A percentile compares a stretch with the other conserved stretches of the same genome.
Conservation (phyloP, 2,329 filamentous ascomycete genomes). For the Colletotrichum lupini region DNA sequence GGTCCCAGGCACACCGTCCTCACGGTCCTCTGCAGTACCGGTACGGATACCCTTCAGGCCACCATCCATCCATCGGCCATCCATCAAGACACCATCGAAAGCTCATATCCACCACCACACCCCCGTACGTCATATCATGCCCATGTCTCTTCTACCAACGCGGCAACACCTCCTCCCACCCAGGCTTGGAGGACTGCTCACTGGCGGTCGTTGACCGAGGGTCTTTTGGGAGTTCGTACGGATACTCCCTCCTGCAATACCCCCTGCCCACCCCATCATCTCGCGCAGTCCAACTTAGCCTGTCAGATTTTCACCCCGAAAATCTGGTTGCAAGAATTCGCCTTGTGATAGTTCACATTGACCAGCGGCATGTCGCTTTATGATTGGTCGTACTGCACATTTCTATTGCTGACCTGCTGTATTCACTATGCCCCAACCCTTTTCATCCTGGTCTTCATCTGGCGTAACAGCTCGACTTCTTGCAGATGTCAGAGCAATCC, state of each 20-base stretch:
- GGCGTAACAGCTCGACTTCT: constrained; percentile 3
- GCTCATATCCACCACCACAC: not conserved
- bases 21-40: not conserved
- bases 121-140: constrained; percentile 29
- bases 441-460: constrained; percentile 11
- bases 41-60: not conserved
- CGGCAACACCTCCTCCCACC: not conserved
- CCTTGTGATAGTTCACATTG: constrained; percentile 27
- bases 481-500: constrained; percentile 24
- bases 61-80: not conserved
- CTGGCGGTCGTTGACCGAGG: constrained; percentile 33
- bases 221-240: constrained; percentile 22
- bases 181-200: constrained; percentile 5
- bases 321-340: constrained; percentile 24
- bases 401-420: constrained; percentile 30
- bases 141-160: constrained; percentile 10
- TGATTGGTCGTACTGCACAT: constrained; percentile 22
- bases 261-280: constrained; percentile 30
- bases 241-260: constrained; percentile 2
- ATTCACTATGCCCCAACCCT: not conserved
- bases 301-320: constrained; percentile 34
- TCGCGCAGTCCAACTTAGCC: constrained; percentile 23
- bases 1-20: not conserved
- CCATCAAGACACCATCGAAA: not conserved
- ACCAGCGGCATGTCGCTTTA: not conserved